Evolutionary conservation across 202 grass and related monocot genomes (phyloP).

Genomic region (Digitaria exilis): DNA sequence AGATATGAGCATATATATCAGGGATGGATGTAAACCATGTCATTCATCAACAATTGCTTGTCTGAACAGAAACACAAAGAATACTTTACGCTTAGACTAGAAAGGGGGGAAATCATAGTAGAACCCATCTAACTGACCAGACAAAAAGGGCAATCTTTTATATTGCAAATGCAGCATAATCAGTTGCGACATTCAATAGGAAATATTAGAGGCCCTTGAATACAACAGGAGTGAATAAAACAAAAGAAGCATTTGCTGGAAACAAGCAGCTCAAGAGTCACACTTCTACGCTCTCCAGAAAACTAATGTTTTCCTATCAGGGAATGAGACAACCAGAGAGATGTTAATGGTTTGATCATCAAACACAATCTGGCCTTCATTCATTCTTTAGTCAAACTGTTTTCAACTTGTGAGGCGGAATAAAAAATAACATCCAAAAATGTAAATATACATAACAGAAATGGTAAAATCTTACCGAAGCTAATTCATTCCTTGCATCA

Average conservation of each 20-base stretch:
- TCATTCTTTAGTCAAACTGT: neutral
- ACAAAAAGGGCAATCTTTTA: neutral
- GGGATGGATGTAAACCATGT: neutral
- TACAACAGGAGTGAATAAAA: conserved; percentile 19
- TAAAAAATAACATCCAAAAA: neutral
- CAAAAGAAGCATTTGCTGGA: conserved; percentile 6
- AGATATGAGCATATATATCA: neutral
- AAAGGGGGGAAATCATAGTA: neutral
- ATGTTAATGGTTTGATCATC: conserved; percentile 28
- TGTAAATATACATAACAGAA: conserved; percentile 4
- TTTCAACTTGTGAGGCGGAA: conserved; percentile 24
- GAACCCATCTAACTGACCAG: neutral
- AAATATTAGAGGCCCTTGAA: neutral
- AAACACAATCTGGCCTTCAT: conserved; percentile 6
- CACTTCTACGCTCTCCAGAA: neutral
- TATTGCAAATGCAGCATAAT: neutral
- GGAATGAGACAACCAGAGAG: conserved; percentile 6
- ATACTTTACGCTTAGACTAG: neutral
- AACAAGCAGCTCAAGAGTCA: conserved; percentile 10
- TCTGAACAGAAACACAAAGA: conserved; percentile 2
- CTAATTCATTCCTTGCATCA: conserved; percentile 86
- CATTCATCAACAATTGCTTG: neutral
- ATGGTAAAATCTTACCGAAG: conserved; percentile 53
- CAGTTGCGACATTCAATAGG: neutral
- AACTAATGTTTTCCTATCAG: conserved; percentile 18